Evolutionary conservation across 441 rosid species (phyloP), one percentile per base, ranked within the genome.

Genomic region (Populus hybrid): DNA sequence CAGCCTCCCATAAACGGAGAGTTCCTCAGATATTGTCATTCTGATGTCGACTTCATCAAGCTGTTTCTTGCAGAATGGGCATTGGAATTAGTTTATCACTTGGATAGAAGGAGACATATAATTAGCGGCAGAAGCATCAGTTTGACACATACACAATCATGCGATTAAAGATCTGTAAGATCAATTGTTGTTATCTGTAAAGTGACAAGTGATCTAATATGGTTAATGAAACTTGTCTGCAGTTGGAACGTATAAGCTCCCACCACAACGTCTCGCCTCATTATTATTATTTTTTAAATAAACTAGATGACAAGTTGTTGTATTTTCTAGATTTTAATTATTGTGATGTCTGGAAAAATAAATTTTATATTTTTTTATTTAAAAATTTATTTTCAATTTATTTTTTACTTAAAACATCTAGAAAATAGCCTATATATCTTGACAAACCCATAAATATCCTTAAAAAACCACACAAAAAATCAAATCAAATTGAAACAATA

Each of bases 31-130:
- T 40, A 6, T 6, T 34, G 99, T 94, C 97, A 96, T 94, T 82
- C 98, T 98, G 97, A 96, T 94, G 85, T 94, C 98, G 5, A 91
- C 98, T 84, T 96, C 99, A 85, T 94, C 98, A 64, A 96, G 91
- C 99, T 91, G 93, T 83, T 71, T 71, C 78, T 81, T 40, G 78
- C 46, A 84, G 66, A 70, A 74, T 5, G 8, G 53, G 66, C 35
- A 74, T 75, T 5, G 40, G 70, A 76, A 46, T 10, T 23, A 6
- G 26, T 7, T 35, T 59, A 69, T 36, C 9, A 59, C 67, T 76
- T 18, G 26, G 18, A 35, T 53, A 38, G 18, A 26, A 26, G 18
- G 5, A 14, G 19, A 6, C 9, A 57, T 19, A 19, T 24, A 24
- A 24, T 19, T 57, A 57, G 18, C 3, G 18, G 16, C 57, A 46